Conservation (phyloP, 805 yeast species). For the Barnettozyma populi region DNA sequence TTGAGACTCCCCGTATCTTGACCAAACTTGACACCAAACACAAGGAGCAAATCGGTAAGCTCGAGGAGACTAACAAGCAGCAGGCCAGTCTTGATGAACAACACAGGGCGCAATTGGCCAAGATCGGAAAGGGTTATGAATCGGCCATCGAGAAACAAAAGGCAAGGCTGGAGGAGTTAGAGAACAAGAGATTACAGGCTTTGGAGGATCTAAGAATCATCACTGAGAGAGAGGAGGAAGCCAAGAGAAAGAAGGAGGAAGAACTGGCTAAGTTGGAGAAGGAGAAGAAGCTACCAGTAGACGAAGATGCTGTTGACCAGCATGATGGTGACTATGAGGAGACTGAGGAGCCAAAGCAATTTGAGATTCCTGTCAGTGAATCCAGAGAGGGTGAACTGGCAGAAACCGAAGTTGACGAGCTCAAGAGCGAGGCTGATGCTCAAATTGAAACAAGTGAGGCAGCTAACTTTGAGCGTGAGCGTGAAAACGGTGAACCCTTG, state of each 20-base stretch:
- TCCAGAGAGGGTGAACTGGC: conserved; percentile 9
- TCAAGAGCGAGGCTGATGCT: conserved; percentile 8
- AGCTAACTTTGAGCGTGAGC: neutral
- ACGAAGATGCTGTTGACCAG: neutral
- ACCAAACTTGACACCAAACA: conserved; percentile 9
- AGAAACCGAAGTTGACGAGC: conserved; percentile 12
- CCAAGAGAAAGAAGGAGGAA: conserved; percentile 3
- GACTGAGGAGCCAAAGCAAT: conserved; percentile 6
- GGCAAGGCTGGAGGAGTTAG: conserved; percentile 6
- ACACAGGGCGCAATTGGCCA: conserved; percentile 8
- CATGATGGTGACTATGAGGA: neutral
- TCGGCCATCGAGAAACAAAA: conserved; percentile 5
- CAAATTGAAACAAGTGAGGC: conserved; percentile 1
- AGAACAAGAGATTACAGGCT: conserved; percentile 9
- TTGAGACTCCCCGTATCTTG: conserved; percentile 6
- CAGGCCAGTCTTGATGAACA: conserved; percentile 1
- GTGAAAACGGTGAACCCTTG: neutral
- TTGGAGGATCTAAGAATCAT: conserved; percentile 7
- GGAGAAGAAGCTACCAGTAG: conserved; percentile 1
- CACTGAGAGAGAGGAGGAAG: conserved; percentile 7
- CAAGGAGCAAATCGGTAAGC: conserved; percentile 2
- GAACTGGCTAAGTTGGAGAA: conserved; percentile 2
- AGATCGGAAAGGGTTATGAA: neutral
- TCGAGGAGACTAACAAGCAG: conserved; percentile 6
- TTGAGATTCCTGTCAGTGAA: conserved; percentile 9